Evolutionary conservation across 2,329 filamentous ascomycete species (phyloP).

Genomic region (Curvularia spicifera): DNA sequence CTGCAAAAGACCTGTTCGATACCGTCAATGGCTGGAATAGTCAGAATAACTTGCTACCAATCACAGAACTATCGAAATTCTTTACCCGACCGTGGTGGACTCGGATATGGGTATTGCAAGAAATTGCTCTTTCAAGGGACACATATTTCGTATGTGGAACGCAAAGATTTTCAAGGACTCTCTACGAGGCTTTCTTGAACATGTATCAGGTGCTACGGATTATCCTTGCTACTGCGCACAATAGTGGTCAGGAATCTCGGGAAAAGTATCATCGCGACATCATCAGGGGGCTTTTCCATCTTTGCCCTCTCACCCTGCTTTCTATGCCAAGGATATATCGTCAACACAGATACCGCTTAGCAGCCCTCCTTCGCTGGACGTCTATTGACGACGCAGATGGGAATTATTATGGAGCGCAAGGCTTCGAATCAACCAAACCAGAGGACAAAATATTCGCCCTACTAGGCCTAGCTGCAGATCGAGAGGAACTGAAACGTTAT

Average conservation of each 20-base stretch:
- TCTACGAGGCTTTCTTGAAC: background rate
- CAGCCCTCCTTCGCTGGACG: conserved; percentile 4
- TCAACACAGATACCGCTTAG: background rate
- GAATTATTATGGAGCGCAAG: conserved; percentile 6
- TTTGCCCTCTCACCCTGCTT: too few species aligned
- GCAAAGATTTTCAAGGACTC: conserved; percentile 1
- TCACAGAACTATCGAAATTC: conserved; percentile 15
- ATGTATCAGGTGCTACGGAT: background rate
- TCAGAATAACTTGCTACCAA: background rate
- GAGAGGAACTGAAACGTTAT: conserved; percentile 12
- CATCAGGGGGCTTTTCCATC: too few species aligned
- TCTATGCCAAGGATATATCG: background rate
- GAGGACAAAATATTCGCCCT: conserved; percentile 26
- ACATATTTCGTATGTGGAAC: conserved; percentile 20
- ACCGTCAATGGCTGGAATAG: background rate
- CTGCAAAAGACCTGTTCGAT: background rate
- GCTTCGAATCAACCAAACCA: conserved; percentile 20
- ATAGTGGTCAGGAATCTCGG: background rate
- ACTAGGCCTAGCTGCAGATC: conserved; percentile 23
- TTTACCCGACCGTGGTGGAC: conserved; percentile 24
- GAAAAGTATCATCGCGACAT: background rate
- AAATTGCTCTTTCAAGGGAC: conserved; percentile 20
- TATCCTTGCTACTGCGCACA: too few species aligned
- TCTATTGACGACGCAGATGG: too few species aligned
- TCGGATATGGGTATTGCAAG: conserved; percentile 28